Base-by-base conservation (phyloP, 257 asterid genomes). In the Ocimum tenuiflorum region DNA sequence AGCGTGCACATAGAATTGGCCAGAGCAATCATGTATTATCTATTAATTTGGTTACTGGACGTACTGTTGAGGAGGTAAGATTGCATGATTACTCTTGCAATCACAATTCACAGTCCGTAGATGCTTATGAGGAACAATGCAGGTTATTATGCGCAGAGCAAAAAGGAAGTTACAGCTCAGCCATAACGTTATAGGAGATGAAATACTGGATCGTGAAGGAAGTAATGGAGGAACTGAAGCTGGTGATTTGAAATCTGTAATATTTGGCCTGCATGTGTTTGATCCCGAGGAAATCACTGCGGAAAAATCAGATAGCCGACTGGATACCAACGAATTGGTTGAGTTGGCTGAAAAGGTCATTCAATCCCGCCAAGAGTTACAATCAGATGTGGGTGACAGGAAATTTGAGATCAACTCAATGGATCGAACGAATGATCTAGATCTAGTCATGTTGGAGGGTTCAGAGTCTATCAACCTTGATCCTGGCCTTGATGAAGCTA, bases 1-100 rank as follows among this genome's bases (percentile, higher is more conserved):
- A 92, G 85, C 95, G 97, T 60, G 94, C 96, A 9, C 97, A 92
- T 74, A 87, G 98, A 73, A 92, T 92, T 78, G 98, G 97, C 76
- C 98, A 92, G 80, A 75, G 42, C 63, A 86, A 83, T 73, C 95
- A 87, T 42, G 98, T 92, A 17, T 79, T 92, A 61, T 84, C 88
- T 43, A 80, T 92, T 64, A 89, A 89, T 74, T 80, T 92, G 77
- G 96, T 89, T 62, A 82, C 95, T 13, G 84, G 84, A 29, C 82
- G 73, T 66, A 78, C 98, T 27, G 75, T 92, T 43, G 98, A 92
- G 88, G 96, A 92, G 97, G 98, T 92, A 54, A 75, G 72, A 49
- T 35, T 5, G 31, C 23, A 15, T 17, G 0, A 1, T 12, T 53
- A 47, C 49, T 46, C 60, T 35, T 11, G 62, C 54, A 13, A 11